Evolutionary conservation across 768 basidiomycete species (phyloP).

Genomic region (Termitomyces sp.): DNA sequence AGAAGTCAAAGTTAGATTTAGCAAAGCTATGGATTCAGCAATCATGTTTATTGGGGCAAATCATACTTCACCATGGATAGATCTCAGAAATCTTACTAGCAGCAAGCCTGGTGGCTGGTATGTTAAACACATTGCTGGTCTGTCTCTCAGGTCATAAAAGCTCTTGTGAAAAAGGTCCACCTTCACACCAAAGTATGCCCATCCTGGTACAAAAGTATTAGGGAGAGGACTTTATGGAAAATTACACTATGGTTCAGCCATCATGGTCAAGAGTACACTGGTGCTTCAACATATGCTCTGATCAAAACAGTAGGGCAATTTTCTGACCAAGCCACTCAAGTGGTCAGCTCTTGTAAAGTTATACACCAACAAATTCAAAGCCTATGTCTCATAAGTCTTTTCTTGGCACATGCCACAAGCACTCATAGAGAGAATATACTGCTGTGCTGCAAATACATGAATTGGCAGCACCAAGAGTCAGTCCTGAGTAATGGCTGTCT

Average conservation of each 20-base stretch:
- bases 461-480: slow-evolving; percentile 31
- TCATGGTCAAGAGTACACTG: background rate
- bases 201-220: slow-evolving; percentile 50
- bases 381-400: slow-evolving; percentile 31
- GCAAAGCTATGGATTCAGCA: slow-evolving; percentile 39
- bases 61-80: background rate
- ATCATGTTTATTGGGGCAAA: slow-evolving; percentile 26
- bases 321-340: slow-evolving; percentile 38
- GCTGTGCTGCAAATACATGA: slow-evolving; percentile 54
- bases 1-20: slow-evolving; percentile 18
- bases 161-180: slow-evolving; percentile 18
- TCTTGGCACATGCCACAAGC: slow-evolving; percentile 60
- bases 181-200: slow-evolving; percentile 58
- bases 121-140: slow-evolving; percentile 36
- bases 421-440: slow-evolving; percentile 49
- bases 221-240: slow-evolving; percentile 45
- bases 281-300: slow-evolving; percentile 17
- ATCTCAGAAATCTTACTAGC: slow-evolving; percentile 23
- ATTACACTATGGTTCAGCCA: slow-evolving; percentile 20
- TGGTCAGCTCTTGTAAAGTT: slow-evolving; percentile 6
- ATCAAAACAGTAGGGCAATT: slow-evolving; percentile 41
- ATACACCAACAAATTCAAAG: slow-evolving; percentile 6
- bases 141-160: background rate
- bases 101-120: slow-evolving; percentile 30
- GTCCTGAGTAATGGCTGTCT: slow-evolving; percentile 35